Evolutionary conservation across 352 stramenopile genomes (phyloP).

Genomic region (Pythium volutum): DNA sequence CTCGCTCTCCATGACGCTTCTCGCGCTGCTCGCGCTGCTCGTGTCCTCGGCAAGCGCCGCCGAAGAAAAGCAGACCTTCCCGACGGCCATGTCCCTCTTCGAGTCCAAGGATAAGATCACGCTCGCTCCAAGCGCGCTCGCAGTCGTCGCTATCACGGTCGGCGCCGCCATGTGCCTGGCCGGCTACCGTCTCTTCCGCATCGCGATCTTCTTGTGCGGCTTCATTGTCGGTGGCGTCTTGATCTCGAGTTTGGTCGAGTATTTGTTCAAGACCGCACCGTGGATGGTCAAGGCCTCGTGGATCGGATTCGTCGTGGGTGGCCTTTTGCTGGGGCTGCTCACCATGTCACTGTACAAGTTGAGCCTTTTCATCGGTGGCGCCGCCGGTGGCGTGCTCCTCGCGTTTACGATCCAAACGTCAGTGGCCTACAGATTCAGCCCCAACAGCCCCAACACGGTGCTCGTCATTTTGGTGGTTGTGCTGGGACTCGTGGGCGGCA

Average conservation of each 20-base stretch:
- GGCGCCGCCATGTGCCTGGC: slow-evolving; percentile 41
- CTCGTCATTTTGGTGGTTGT: slow-evolving; percentile 46
- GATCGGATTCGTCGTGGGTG: slow-evolving; percentile 47
- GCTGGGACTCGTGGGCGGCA: slow-evolving; percentile 31
- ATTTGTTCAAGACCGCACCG: slow-evolving; percentile 25
- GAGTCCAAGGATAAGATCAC: neutral
- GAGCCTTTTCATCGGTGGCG: slow-evolving; percentile 45
- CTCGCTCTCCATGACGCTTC: neutral
- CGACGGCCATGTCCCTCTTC: neutral
- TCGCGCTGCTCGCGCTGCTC: neutral
- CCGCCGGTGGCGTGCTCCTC: slow-evolving; percentile 33
- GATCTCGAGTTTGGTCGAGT: slow-evolving; percentile 31
- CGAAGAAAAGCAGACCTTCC: neutral
- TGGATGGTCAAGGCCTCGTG: slow-evolving; percentile 46
- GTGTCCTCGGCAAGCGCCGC: neutral
- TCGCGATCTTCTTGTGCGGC: slow-evolving; percentile 38
- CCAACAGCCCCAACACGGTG: slow-evolving; percentile 35
- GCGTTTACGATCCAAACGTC: slow-evolving; percentile 49
- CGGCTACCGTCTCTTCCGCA: slow-evolving; percentile 65
- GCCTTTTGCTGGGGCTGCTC: slow-evolving; percentile 32
- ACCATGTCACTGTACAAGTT: slow-evolving; percentile 42
- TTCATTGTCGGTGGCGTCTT: slow-evolving; percentile 43
- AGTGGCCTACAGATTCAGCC: slow-evolving; percentile 33
- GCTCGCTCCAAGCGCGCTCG: slow-evolving; percentile 35
- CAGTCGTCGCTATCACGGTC: slow-evolving; percentile 32